Evolutionary conservation across 805 yeast species (phyloP).

Genomic region (Wickerhamomyces hampshirensis): DNA sequence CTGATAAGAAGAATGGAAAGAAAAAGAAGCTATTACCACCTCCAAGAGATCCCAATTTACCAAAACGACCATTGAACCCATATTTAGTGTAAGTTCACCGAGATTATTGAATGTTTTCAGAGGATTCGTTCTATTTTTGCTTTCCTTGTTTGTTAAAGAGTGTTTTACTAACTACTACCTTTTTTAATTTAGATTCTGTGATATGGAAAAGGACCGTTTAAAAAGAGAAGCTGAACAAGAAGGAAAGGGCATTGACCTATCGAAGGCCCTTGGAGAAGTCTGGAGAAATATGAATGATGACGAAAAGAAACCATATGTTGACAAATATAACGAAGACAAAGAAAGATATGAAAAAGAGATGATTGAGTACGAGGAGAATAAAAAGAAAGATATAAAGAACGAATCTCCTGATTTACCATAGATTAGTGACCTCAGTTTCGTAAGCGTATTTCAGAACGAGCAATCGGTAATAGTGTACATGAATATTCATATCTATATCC

Average conservation of each 20-base stretch:
- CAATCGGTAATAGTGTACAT: no score
- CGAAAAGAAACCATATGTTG: constrained; percentile 67
- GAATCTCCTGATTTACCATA: neutral
- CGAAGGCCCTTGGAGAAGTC: constrained; percentile 75
- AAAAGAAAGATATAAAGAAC: neutral
- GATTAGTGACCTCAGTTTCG: no score
- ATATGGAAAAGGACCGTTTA: constrained; percentile 71
- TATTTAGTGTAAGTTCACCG: constrained; percentile 47
- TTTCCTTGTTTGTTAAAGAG: no score
- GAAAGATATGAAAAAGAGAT: constrained; percentile 71
- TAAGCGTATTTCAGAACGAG: no score
- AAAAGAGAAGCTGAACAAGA: constrained; percentile 53
- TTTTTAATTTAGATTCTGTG: constrained; percentile 58
- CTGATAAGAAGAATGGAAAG: constrained; percentile 24
- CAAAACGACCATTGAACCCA: constrained; percentile 88
- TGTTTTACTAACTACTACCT: constrained; percentile 13
- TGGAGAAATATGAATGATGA: constrained; percentile 76
- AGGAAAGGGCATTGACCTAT: constrained; percentile 56
- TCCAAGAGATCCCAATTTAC: constrained; percentile 76
- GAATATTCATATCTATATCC: no score
- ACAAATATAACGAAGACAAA: constrained; percentile 73
- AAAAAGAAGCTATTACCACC: constrained; percentile 14
- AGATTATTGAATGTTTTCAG: no score
- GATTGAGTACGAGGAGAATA: constrained; percentile 40
- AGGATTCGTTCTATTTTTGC: no score